Base-by-base conservation (phyloP, 108 stramenopile genomes). In the Skeletonema marinoi region DNA sequence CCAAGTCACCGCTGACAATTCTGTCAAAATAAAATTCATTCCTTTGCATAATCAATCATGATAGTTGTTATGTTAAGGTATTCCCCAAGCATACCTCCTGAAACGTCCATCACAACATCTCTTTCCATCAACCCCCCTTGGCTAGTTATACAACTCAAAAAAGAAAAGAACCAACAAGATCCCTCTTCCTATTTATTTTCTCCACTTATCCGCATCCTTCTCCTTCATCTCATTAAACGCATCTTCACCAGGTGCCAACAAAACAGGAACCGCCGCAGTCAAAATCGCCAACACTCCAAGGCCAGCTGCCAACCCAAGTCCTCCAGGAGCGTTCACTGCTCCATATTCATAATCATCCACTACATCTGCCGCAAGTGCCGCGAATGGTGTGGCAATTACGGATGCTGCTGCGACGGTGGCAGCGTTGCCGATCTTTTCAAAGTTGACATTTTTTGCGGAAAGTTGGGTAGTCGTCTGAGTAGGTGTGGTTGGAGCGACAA, bases 201-300 rank as follows among this genome's bases (percentile, higher is more conserved):
- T 86, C 81, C 87, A 87, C 46, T 78, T 82, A 16, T 74, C 75
- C n/a, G 67, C 66, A 59, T 95, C 94, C 64, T 71, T 84, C 14
- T 93, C 90, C 67, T 77, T 88, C 91, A 96, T 96, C 69, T 96
- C 90, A 30, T 96, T 86, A 60, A 96, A 91, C 4, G 92, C 95
- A 71, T 96, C 88, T 66, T 96, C 95, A 29, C 95, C 95, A 16
- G 88, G 85, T 19, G 70, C 71, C 67, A 96, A 69, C 16, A 85
- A 50, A 12, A 91, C 65, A 1, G 95, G 95, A 36, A 96, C 72
- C 4, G 87, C 75, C 11, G 92, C 91, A 30, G 95, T 93, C 35
- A 87, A 63, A 35, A 96, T 89, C 10, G 90, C 95, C 62, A 93
- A 68, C 30, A 89, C 51, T 30, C 95, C 95, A 11, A 78, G 86